Evolutionary conservation across 2,329 filamentous ascomycete species (phyloP).

Genomic region (Escovopsis sp.): DNA sequence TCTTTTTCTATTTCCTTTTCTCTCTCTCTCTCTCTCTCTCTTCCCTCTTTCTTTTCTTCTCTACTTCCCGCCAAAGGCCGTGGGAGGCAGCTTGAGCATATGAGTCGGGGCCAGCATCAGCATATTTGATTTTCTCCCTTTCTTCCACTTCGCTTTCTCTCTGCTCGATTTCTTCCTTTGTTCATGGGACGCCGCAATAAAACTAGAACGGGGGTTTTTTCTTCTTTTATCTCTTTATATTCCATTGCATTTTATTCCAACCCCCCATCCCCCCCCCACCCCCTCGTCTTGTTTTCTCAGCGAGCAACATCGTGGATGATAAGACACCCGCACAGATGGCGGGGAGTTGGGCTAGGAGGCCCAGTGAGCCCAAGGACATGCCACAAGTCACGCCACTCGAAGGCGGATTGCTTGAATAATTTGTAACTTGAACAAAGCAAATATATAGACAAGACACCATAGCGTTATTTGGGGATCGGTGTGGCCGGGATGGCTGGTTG

Average conservation of each 20-base stretch:
- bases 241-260: conserved; percentile 3
- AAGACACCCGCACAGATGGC: neutral
- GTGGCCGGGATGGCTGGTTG: conserved; percentile 1
- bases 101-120: neutral
- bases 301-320: neutral
- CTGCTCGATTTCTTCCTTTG: conserved; percentile 8
- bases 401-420: conserved; percentile 14
- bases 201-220: conserved; percentile 19
- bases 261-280: no score
- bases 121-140: conserved; percentile 3
- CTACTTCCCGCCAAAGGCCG: neutral
- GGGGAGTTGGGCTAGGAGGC: neutral
- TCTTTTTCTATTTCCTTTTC: neutral
- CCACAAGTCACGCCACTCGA: conserved; percentile 1
- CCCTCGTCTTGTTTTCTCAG: conserved; percentile 8
- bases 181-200: conserved; percentile 13
- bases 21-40: no score
- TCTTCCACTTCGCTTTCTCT: neutral
- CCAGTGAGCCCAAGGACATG: neutral
- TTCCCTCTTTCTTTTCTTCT: neutral
- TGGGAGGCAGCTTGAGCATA: neutral
- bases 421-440: conserved; percentile 12
- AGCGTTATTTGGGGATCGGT: conserved; percentile 5
- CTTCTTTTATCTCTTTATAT: conserved; percentile 14
- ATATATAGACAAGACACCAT: conserved; percentile 9